Conservation (phyloP, 2,329 filamentous ascomycete genomes). For the Pseudopyricularia cyperi region DNA sequence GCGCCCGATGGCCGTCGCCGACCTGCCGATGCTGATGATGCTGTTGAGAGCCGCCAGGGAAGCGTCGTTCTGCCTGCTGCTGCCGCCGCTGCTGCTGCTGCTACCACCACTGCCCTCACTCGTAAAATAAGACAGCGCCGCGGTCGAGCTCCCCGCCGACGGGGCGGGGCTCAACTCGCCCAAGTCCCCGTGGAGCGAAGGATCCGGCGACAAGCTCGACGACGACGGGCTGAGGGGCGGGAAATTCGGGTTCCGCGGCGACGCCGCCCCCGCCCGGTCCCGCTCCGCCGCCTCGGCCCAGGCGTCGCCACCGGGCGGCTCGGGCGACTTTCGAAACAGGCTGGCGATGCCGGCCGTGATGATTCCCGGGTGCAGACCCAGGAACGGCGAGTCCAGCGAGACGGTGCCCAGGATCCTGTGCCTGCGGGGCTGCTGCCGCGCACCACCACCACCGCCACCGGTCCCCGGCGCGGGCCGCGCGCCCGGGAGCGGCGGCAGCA, state of each 20-base stretch:
- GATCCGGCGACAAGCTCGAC: slow-evolving; percentile 7
- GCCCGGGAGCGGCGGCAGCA: slow-evolving; percentile 28
- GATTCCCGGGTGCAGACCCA: slow-evolving; percentile 82
- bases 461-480: background rate
- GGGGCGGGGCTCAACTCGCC: slow-evolving; percentile 10
- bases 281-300: slow-evolving; percentile 4
- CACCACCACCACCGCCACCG: background rate
- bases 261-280: background rate
- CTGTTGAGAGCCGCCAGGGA: slow-evolving; percentile 5
- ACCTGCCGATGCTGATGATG: slow-evolving; percentile 5
- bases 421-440: slow-evolving; percentile 32
- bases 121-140: background rate
- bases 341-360: slow-evolving; percentile 71
- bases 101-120: background rate
- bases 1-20: slow-evolving; percentile 5
- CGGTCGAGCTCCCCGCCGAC: slow-evolving; percentile 9
- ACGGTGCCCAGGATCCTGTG: slow-evolving; percentile 71
- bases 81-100: too few relatives aligned
- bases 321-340: slow-evolving; percentile 46
- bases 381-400: slow-evolving; percentile 73
- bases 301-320: slow-evolving; percentile 11
- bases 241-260: background rate
- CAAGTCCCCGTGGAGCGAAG: slow-evolving; percentile 12
- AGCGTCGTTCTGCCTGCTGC: background rate
- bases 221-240: slow-evolving; percentile 4